A percentile compares a stretch with the other conserved stretches of the same genome.
Evolutionary conservation across 192 early-diverging fungal species (phyloP).

Genomic region (Oehlia diaphana): DNA sequence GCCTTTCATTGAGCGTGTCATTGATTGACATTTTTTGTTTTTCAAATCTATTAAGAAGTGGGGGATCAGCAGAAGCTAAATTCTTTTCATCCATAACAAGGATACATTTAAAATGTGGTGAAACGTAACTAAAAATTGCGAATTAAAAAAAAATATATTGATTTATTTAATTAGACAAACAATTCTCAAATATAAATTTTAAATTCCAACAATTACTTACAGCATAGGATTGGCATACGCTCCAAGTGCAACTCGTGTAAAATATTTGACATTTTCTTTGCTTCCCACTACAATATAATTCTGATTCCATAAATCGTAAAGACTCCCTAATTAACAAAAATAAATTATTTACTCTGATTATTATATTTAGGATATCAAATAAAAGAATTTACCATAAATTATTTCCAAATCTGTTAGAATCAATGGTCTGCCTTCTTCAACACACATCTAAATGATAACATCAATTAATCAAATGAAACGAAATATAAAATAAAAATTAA

Average conservation of each 20-base stretch:
- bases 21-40: conserved; percentile 24
- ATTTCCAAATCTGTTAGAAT: conserved; percentile 29
- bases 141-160: neutral
- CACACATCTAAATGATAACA: conserved; percentile 23
- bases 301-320: conserved; percentile 32
- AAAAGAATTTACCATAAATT: conserved; percentile 4
- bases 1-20: neutral
- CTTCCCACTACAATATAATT: conserved; percentile 25
- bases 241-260: conserved; percentile 19
- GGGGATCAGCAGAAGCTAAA: conserved; percentile 10
- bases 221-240: conserved; percentile 30
- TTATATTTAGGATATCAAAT: neutral
- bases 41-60: conserved; percentile 20
- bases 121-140: neutral
- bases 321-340: conserved; percentile 1
- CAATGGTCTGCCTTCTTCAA: conserved; percentile 25
- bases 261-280: conserved; percentile 14
- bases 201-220: neutral
- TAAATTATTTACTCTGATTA: neutral
- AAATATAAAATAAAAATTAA: neutral
- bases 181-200: neutral
- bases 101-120: conserved; percentile 26
- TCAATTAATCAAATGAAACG: neutral
- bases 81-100: conserved; percentile 26
- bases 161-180: neutral